Evolutionary conservation across 495 filamentous ascomycete species (phyloP), one percentile per base, ranked within the genome.

Genomic region (Lineolata rhizophorae): DNA sequence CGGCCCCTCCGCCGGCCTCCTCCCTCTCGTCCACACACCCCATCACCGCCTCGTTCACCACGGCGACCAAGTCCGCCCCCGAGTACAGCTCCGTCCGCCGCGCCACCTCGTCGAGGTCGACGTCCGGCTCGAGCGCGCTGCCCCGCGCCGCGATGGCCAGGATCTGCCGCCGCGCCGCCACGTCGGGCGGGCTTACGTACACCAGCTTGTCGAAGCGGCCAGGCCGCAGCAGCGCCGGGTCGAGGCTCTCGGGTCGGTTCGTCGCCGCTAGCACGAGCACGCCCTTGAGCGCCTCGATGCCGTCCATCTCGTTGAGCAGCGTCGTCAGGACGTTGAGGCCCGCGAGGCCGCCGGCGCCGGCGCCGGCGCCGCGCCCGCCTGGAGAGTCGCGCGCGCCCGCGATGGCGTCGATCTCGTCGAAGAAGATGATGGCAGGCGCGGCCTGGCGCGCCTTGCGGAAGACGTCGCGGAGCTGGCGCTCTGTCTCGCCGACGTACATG

Each of bases 401-500:
- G 35, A 97, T 83, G 3, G 82, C 72, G 55, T 97, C 87, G 43
- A 97, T 90, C 50, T 97, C 87, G 50, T 97, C 87, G 45, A 97
- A 95, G 59, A 97, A 97, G 36, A 97, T 82, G 48, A 97, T 85
- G 48, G 76, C 81, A 3, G 87, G 87, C 32, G 71, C 70, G 16
- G 84, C 87, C 24, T 76, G 72, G 27, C 80, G 63, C 2, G 87
- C 87, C 40, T 82, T 80, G 31, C 72, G 64, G 52, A 97, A 97
- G 5, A 94, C 66, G 29, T 87, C 78, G 30, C 87, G 67, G 27
- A 97, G 61, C 17, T 76, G 71, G 5, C 84, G 72, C 55, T 97
- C 87, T 4, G 83, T 85, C 53, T 97, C 87, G 33, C 87, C 87
- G 15, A 97, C 83, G 53, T 94, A 97, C 82, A 90, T 94, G 54